These are phyloP conservation scores for Fomitopsis serialis DNA, from an alignment of 768 basidiomycete genomes.

Conservation along the genomic window DNA sequence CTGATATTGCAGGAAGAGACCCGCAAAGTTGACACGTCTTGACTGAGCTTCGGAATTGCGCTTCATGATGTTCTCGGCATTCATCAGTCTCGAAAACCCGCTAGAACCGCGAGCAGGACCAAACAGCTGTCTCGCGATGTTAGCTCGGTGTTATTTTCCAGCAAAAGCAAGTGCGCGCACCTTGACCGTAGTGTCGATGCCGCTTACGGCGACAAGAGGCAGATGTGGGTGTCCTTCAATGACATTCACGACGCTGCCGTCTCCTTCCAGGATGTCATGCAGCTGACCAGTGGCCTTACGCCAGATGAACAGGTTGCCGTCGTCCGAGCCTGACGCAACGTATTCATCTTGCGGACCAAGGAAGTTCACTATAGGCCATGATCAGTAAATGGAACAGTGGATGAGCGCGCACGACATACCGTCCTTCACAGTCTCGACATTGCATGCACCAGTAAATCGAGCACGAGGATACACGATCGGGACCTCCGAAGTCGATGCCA, in stretches of 20 bases:
- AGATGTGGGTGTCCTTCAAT: constrained; percentile 77
- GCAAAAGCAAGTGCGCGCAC: constrained; percentile 29
- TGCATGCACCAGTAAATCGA: constrained; percentile 66
- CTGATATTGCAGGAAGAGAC: constrained; percentile 25
- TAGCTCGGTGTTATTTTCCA: not conserved
- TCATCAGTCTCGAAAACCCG: constrained; percentile 47
- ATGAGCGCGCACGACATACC: constrained; percentile 38
- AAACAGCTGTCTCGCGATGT: constrained; percentile 47
- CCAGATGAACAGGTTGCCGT: constrained; percentile 88
- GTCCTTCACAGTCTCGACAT: constrained; percentile 83
- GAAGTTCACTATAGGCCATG: constrained; percentile 61
- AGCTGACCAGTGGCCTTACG: constrained; percentile 58
- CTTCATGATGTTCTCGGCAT: constrained; percentile 50
- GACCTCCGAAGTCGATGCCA: constrained; percentile 24
- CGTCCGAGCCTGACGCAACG: constrained; percentile 81
- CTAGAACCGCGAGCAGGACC: constrained; percentile 46
- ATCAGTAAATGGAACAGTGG: not conserved
- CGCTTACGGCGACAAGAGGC: constrained; percentile 80
- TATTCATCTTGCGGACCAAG: constrained; percentile 75
- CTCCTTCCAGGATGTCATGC: constrained; percentile 80
- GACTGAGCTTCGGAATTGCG: constrained; percentile 41
- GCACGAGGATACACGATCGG: constrained; percentile 59
- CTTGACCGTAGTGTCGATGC: constrained; percentile 84
- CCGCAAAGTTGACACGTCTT: constrained; percentile 23
- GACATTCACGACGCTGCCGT: constrained; percentile 77